Evolutionary conservation across 192 early-diverging fungal genomes (phyloP), one percentile per base, ranked within the genome.

Genomic region (Linnemannia zychae): DNA sequence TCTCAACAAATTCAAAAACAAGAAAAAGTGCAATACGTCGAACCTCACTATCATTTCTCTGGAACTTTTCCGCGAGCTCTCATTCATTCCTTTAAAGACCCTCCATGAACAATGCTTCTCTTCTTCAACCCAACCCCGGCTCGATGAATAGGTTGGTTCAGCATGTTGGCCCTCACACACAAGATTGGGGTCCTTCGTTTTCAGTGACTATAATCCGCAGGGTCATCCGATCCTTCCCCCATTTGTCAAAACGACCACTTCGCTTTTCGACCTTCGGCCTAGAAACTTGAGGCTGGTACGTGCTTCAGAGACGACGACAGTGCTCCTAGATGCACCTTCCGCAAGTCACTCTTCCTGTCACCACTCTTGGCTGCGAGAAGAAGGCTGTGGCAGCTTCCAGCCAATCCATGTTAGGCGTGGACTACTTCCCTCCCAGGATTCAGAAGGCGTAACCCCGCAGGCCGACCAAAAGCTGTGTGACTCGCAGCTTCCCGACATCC

Each of bases 61-160:
- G 69, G 69, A 71, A 71, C 69, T 71, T 71, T 68, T 71, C 69
- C 40, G 69, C 69, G 69, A 47, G 40, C 67, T 47, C n/a, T 71
- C 69, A 68, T 68, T 68, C 34, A 68, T 68, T 68, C 67, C 67
- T 68, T 17, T 20, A 33, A 11, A 68, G 34, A 33, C 69, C 69
- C n/a, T n/a, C 47, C 37, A 71, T 71, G 69, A 71, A 71, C 40
- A 71, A 47, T 71, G 44, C 69, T 71, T 71, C 44, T 47, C 37
- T 38, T 47, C 37, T 44, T n/a, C 69, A 71, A 71, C 4, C 69
- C 69, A 44, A 47, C 38, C 40, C 48, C 34, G 65, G 65, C 34
- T 67, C 65, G 65, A 67, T 67, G 65, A 31, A 18, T 31, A 34
- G 67, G 67, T 68, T 68, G 67, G 67, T 7, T 68, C 33, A 68